These are phyloP conservation scores for Penicillium sumatraense DNA, from an alignment of 2,329 filamentous ascomycete genomes.

Conservation along the genomic window DNA sequence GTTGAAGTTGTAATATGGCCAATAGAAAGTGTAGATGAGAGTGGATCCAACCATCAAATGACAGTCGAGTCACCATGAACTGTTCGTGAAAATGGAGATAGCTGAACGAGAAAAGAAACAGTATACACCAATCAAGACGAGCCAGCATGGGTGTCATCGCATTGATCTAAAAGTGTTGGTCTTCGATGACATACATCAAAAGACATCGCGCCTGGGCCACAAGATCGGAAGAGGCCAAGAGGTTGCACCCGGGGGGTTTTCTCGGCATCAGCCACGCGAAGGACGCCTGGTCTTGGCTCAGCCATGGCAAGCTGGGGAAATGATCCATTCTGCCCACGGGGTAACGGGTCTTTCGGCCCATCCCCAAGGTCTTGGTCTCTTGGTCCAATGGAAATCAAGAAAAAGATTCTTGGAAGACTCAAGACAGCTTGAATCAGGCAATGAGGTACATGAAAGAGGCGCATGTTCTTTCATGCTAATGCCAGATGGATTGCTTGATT, in stretches of 20 bases:
- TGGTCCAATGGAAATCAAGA: constrained; percentile 1
- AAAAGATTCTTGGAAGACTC: neutral
- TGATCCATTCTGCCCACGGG: constrained; percentile 2
- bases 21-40: neutral
- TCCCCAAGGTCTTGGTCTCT: neutral
- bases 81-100: neutral
- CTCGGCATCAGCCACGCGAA: constrained; percentile 4
- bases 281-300: constrained; percentile 2
- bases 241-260: neutral
- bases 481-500: constrained; percentile 5
- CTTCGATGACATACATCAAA: neutral
- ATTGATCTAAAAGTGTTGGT: neutral
- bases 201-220: neutral
- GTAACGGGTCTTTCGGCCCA: neutral
- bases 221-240: constrained; percentile 1
- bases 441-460: neutral
- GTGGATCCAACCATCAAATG: neutral
- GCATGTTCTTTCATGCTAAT: constrained; percentile 2
- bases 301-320: neutral
- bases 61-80: neutral
- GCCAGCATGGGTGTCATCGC: neutral
- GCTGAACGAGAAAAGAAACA: neutral
- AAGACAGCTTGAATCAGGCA: neutral
- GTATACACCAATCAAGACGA: neutral
- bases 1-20: neutral